Conservation (phyloP, 768 basidiomycete genomes). For the Phaeotremella skinneri region DNA sequence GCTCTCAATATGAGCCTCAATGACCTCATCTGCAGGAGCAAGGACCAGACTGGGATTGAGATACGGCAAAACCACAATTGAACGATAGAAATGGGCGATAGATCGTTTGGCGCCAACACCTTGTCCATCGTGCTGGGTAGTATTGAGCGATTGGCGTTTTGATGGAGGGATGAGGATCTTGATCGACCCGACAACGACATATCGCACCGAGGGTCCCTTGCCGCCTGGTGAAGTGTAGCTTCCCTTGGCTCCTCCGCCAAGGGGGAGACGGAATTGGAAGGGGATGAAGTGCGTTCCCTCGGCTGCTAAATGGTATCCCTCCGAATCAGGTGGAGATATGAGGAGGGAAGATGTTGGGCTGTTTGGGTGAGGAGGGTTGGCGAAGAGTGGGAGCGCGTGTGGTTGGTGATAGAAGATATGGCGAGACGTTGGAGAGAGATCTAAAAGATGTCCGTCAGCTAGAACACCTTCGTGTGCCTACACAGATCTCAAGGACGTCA, state of each 20-base stretch:
- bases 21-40: conserved; percentile 60
- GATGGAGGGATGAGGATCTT: conserved; percentile 68
- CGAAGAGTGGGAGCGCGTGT: conserved; percentile 54
- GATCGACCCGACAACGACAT: conserved; percentile 77
- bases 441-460: conserved; percentile 3
- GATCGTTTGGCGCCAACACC: conserved; percentile 57
- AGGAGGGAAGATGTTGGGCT: conserved; percentile 33
- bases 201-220: conserved; percentile 66
- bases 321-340: conserved; percentile 51
- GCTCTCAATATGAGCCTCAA: conserved; percentile 61
- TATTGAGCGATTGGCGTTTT: not conserved
- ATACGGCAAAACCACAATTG: conserved; percentile 75
- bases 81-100: conserved; percentile 85
- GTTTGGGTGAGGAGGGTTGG: conserved; percentile 55
- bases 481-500: not conserved
- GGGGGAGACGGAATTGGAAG: conserved; percentile 68
- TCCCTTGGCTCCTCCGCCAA: conserved; percentile 62
- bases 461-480: not conserved
- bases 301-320: conserved; percentile 54
- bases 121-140: not conserved
- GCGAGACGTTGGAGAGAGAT: conserved; percentile 48
- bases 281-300: conserved; percentile 70
- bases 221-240: conserved; percentile 54
- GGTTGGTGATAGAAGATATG: conserved; percentile 81
- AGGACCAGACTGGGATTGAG: conserved; percentile 65